Evolutionary conservation across 2,329 filamentous ascomycete genomes (phyloP), one percentile per base, ranked within the genome.

Genomic region (Cytospora piceae): DNA sequence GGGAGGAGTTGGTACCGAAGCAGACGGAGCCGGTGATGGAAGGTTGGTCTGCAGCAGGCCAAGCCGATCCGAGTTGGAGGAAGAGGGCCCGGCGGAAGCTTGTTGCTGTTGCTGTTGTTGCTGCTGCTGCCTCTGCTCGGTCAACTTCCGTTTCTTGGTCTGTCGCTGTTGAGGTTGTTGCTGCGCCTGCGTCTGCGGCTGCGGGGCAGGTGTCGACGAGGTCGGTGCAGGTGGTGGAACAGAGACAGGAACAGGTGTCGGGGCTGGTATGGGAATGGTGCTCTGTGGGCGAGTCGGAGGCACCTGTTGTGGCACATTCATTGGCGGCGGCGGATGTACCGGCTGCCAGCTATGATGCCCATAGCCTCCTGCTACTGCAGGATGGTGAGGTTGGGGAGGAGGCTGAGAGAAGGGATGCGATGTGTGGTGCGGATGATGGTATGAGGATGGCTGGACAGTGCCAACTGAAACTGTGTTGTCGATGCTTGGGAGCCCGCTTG

Each of bases 91-190:
- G 17, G 63, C 58, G 59, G 66, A 55, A 65, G 71, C 55, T 68
- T 70, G 59, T 54, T 69, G 68, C 37, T 71, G 69, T n/a, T 71
- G 67, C 15, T 69, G 68, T 31, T 71, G 69, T n/a, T 71, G 67
- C 15, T 70, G 70, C 42, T 72, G 70, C 59, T 69, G 65, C 52
- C 55, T 61, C 56, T 68, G 61, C 9, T 64, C 64, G 39, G 67
- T 68, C 52, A 67, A 31, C 59, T 68, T 68, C 24, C 67, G 64
- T 39, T 68, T 68, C 61, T 68, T 68, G 53, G 67, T 61, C 51
- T 68, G 67, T 51, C 67, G 65, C 60, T 61, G 63, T 42, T 63
- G 58, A n/a, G 67, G 39, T 17, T 59, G 64, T 17, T 66, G 51
- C 29, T 37, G 66, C 32, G 61, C 57, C 56, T 61, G 53, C 22